These are phyloP conservation scores for Volvox africanus DNA, from an alignment of 139 green algal genomes.

Conservation along the genomic window DNA sequence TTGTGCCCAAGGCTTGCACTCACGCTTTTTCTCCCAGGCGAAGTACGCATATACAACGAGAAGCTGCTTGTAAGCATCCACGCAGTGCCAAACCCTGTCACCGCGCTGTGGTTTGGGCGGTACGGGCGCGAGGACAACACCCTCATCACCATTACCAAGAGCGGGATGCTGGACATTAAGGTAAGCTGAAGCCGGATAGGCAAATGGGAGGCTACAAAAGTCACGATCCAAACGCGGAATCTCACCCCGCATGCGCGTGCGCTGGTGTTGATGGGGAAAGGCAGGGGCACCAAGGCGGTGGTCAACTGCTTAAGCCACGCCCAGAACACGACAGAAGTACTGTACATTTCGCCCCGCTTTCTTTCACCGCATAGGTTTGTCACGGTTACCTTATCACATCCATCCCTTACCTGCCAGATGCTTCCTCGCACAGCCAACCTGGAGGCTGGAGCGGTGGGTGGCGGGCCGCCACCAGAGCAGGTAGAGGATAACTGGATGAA, in stretches of 20 bases:
- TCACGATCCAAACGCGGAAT: no score
- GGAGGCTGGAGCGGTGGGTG: constrained; percentile 36
- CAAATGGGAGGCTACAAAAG: no score
- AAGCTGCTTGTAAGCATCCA: constrained; percentile 70
- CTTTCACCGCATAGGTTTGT: no score
- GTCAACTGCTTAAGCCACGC: no score
- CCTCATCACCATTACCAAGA: constrained; percentile 68
- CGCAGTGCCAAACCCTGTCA: constrained; percentile 57
- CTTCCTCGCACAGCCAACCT: constrained; percentile 74
- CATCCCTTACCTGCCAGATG: constrained; percentile 58
- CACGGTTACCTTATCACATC: no score
- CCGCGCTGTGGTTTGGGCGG: constrained; percentile 70
- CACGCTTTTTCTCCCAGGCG: constrained; percentile 45
- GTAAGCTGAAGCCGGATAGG: constrained; percentile 20
- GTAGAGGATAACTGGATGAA: background rate
- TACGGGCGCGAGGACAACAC: constrained; percentile 84
- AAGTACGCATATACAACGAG: constrained; percentile 82
- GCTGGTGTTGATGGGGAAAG: no score
- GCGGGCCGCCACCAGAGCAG: constrained; percentile 67
- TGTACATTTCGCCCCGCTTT: no score
- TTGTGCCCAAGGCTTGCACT: no score
- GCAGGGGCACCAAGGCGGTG: no score
- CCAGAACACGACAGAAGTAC: no score
- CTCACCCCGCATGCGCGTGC: no score
- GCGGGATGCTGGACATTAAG: constrained; percentile 77